phyloP scores from a whole-genome alignment of 805 yeast genomes.

The Saturnispora gosingensis region DNA sequence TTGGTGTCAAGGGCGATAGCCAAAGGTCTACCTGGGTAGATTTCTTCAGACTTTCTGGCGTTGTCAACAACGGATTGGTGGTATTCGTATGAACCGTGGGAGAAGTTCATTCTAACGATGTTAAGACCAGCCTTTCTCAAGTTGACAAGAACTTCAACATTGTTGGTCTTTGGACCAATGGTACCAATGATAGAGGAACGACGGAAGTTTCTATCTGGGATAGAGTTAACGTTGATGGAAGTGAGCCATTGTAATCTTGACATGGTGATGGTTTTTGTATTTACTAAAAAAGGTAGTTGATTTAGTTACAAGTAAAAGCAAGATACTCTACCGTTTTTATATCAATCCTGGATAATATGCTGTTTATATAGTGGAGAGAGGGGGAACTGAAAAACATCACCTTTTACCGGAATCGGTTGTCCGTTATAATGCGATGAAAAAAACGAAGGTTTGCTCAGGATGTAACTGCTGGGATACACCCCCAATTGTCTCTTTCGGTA shows the following conservation, averaged over 20 bases:
- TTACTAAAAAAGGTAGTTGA: not conserved
- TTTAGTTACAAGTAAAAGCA: not conserved
- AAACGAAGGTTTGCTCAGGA: not conserved
- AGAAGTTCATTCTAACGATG: slow-evolving; percentile 98
- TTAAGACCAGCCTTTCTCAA: slow-evolving; percentile 96
- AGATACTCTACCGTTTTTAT: not conserved
- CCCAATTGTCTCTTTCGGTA: not conserved
- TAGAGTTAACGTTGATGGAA: slow-evolving; percentile 58
- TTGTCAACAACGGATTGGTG: slow-evolving; percentile 96
- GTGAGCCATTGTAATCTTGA: slow-evolving; percentile 75
- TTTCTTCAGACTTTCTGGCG: slow-evolving; percentile 86
- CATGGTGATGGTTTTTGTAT: not conserved
- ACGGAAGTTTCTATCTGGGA: slow-evolving; percentile 75
- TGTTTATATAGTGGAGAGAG: not conserved
- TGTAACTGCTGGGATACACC: not conserved
- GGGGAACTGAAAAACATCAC: not conserved
- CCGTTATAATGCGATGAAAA: not conserved
- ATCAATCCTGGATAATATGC: not conserved
- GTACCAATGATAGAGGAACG: slow-evolving; percentile 97
- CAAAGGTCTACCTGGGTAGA: slow-evolving; percentile 90
- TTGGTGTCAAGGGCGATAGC: slow-evolving; percentile 98
- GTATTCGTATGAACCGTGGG: slow-evolving; percentile 97
- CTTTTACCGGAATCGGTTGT: not conserved
- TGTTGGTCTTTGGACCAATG: slow-evolving; percentile 97
- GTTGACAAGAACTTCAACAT: slow-evolving; percentile 70